Conservation (phyloP, 345 rosid genomes). For the Arabis alpina region DNA sequence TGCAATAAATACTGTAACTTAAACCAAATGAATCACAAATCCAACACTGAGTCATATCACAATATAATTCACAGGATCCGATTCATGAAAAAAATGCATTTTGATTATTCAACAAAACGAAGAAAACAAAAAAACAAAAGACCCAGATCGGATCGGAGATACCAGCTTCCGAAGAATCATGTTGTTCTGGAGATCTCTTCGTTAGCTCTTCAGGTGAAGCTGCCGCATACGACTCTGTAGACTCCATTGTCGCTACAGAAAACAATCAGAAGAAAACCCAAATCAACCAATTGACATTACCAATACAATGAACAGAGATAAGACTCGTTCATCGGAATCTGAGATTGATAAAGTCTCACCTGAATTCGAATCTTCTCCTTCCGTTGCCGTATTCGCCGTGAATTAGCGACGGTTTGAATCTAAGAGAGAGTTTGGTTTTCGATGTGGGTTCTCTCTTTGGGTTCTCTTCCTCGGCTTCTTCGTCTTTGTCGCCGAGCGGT, state of each 20-base stretch:
- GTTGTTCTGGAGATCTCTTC: constrained; percentile 71
- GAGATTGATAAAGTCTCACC: constrained; percentile 39
- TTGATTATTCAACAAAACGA: neutral
- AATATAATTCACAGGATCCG: constrained; percentile 18
- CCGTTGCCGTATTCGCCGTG: constrained; percentile 32
- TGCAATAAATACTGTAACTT: constrained; percentile 1
- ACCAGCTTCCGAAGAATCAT: constrained; percentile 78
- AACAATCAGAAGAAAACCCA: neutral
- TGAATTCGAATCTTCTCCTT: constrained; percentile 36
- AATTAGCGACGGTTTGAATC: constrained; percentile 17
- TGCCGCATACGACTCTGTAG: constrained; percentile 81
- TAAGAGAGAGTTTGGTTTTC: neutral
- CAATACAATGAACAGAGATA: constrained; percentile 23
- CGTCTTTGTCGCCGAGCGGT: constrained; percentile 49
- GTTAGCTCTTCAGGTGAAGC: constrained; percentile 77
- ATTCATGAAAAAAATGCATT: constrained; percentile 24
- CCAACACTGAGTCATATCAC: neutral
- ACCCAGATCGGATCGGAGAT: constrained; percentile 54
- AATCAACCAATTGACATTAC: constrained; percentile 34
- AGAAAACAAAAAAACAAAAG: neutral
- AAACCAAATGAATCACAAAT: neutral
- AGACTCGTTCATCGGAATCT: constrained; percentile 38
- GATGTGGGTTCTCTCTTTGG: neutral
- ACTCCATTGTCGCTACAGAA: constrained; percentile 65
- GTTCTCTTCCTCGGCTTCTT: constrained; percentile 37